Base-by-base conservation (phyloP, 2,329 filamentous ascomycete species). In the Phyllosticta ampelicida region DNA sequence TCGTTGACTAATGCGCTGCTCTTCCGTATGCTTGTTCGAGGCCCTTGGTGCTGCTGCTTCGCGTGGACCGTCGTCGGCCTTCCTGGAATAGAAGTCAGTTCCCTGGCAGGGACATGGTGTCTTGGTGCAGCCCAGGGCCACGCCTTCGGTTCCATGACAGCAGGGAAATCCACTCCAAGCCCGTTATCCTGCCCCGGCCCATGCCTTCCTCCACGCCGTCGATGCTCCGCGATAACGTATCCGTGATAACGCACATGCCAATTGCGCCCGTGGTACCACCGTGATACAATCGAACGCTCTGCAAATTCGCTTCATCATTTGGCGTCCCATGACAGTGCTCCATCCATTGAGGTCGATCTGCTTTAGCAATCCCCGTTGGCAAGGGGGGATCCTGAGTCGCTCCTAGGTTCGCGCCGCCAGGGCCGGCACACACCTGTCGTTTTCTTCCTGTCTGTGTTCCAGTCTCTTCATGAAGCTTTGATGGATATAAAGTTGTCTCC, bases 21-120 rank as follows among this genome's bases (percentile, higher is more conserved):
- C 50, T 48, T 20, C 16, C n/a, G 13, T 36, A 48, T 52, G 58
- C 58, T 51, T 55, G 53, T 48, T 56, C 18, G 58, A 55, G 53
- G 51, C 52, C 30, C 51, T 36, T 19, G 26, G 30, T 23, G 56
- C 56, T 58, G 54, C 51, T 28, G 56, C 56, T 52, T 58, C 29
- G 30, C 28, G 54, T 56, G 51, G 53, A 21, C 44, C 54, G 54
- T 56, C 19, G 49, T 53, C 51, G 58, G 58, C 51, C 58, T 60
- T 56, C 58, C 58, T 54, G 58, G 58, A 60, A 60, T 36, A 60
- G 58, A 60, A 60, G 51, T 56, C 54, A 51, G 29, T 51, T 60
- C 58, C 58, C 58, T 60, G 51, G 54, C 53, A 53, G 36, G 54
- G 50, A 54, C 54, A 60, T 60, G 54, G 54, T 30, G 49, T 30